phyloP scores from a whole-genome alignment of 1,284 basidiomycete genomes.

The Pyrrhoderma noxium region DNA sequence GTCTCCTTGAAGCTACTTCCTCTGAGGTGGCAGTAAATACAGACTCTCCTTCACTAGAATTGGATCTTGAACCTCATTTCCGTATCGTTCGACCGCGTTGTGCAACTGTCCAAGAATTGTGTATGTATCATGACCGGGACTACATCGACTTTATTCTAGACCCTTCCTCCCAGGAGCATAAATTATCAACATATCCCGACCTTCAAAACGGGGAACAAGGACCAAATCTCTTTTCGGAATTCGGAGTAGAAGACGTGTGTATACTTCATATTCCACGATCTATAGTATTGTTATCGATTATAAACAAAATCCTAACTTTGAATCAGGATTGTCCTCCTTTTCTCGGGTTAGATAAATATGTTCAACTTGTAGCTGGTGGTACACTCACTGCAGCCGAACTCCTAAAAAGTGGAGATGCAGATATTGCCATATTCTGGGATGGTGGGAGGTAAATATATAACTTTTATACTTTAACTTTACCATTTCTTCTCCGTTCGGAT shows the following conservation, averaged over 20 bases:
- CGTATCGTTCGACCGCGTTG: constrained; percentile 44
- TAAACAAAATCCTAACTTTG: constrained; percentile 18
- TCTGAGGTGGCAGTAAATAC: constrained; percentile 25
- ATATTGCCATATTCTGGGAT: constrained; percentile 78
- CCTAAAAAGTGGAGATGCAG: constrained; percentile 45
- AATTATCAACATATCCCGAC: constrained; percentile 18
- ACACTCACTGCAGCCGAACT: constrained; percentile 64
- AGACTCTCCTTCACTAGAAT: constrained; percentile 22
- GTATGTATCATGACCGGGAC: constrained; percentile 48
- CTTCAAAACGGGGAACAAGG: no score
- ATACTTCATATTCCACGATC: no score
- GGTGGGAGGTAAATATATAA: constrained; percentile 61
- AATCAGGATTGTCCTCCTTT: constrained; percentile 80
- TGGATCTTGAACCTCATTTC: neutral
- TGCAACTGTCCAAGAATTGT: constrained; percentile 45
- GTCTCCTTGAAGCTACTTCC: constrained; percentile 34
- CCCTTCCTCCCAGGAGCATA: constrained; percentile 23
- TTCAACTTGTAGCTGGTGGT: constrained; percentile 67
- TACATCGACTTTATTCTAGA: constrained; percentile 51
- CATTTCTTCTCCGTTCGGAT: no score
- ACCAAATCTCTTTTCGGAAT: constrained; percentile 27
- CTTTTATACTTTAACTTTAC: neutral
- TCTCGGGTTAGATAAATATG: constrained; percentile 59
- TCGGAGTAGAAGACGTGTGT: constrained; percentile 63
- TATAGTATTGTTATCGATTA: neutral